A percentile compares a stretch with the other conserved stretches of the same genome.
Conservation (phyloP, 805 yeast species). For the Yarrowia hollandica region DNA sequence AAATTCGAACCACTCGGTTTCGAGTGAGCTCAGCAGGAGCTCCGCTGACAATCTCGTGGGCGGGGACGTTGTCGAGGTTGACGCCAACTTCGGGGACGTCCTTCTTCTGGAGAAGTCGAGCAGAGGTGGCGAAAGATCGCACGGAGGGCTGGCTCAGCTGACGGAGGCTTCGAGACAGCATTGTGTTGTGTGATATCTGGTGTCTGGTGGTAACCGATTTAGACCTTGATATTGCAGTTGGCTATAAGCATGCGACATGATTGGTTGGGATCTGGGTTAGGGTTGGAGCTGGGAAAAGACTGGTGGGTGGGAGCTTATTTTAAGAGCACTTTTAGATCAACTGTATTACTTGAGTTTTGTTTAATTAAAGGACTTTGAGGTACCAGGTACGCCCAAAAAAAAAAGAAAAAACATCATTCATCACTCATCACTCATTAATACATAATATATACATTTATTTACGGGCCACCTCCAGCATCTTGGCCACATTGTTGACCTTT, state of each 20-base stretch:
- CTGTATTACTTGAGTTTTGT: too few species aligned
- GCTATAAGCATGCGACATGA: slow-evolving; percentile 5
- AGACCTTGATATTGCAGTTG: slow-evolving; percentile 20
- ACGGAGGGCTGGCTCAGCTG: slow-evolving; percentile 29
- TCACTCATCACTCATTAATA: neutral
- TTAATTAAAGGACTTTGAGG: too few species aligned
- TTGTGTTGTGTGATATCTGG: slow-evolving; percentile 28
- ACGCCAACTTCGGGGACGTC: slow-evolving; percentile 23
- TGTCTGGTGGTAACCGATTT: slow-evolving; percentile 3
- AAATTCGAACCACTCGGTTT: slow-evolving; percentile 72
- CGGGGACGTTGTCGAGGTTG: slow-evolving; percentile 25
- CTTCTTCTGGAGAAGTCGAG: slow-evolving; percentile 26
- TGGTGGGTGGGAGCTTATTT: too few species aligned
- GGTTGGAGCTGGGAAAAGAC: slow-evolving; percentile 3
- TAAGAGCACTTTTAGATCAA: too few species aligned
- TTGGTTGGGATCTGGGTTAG: slow-evolving; percentile 24
- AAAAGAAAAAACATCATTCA: too few species aligned
- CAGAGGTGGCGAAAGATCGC: slow-evolving; percentile 29
- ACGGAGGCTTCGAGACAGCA: slow-evolving; percentile 29
- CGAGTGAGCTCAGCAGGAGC: slow-evolving; percentile 68
- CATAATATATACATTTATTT: neutral
- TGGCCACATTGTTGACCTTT: slow-evolving; percentile 52
- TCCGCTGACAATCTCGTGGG: slow-evolving; percentile 64
- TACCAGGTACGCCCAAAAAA: too few species aligned
- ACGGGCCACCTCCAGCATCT: slow-evolving; percentile 47